Evolutionary conservation across 108 stramenopile genomes (phyloP).

Genomic region (Pinguiococcus pyrenoidosus): DNA sequence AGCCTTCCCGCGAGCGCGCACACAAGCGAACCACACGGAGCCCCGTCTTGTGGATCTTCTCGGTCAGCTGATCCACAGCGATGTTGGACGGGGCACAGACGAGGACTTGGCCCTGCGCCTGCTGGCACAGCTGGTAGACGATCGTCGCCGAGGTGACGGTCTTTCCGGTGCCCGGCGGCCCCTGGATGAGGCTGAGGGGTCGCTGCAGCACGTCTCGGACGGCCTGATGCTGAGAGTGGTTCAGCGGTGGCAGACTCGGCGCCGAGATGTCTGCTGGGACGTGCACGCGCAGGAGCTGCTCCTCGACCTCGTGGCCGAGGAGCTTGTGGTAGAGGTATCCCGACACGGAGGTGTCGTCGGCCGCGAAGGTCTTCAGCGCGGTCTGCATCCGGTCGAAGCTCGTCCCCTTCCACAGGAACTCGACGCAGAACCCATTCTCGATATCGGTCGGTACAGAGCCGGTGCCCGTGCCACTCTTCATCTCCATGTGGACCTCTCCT

Average conservation of each 20-base stretch:
- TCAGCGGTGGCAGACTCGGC: slow-evolving; percentile 85
- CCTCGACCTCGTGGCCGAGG: slow-evolving; percentile 88
- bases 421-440: slow-evolving; percentile 27
- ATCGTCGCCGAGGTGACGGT: slow-evolving; percentile 90
- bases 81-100: slow-evolving; percentile 95
- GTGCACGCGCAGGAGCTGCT: slow-evolving; percentile 49
- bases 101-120: slow-evolving; percentile 63
- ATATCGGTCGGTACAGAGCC: neutral
- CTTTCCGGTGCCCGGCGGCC: slow-evolving; percentile 92
- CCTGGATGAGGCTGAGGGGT: slow-evolving; percentile 87
- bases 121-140: slow-evolving; percentile 87
- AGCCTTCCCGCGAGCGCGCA: slow-evolving; percentile 61
- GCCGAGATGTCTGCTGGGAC: slow-evolving; percentile 43
- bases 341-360: slow-evolving; percentile 87
- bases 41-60: slow-evolving; percentile 88
- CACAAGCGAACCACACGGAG: slow-evolving; percentile 77
- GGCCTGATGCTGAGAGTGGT: slow-evolving; percentile 84
- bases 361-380: slow-evolving; percentile 91
- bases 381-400: slow-evolving; percentile 96
- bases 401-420: slow-evolving; percentile 91
- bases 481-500: slow-evolving; percentile 76
- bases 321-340: slow-evolving; percentile 94
- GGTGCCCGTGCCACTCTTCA: slow-evolving; percentile 24
- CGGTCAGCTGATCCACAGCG: slow-evolving; percentile 94
- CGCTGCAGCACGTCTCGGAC: slow-evolving; percentile 72